Evolutionary conservation across 2,329 filamentous ascomycete species (phyloP), one percentile per base, ranked within the genome.

Genomic region (Phaeosphaeriaceae sp.): DNA sequence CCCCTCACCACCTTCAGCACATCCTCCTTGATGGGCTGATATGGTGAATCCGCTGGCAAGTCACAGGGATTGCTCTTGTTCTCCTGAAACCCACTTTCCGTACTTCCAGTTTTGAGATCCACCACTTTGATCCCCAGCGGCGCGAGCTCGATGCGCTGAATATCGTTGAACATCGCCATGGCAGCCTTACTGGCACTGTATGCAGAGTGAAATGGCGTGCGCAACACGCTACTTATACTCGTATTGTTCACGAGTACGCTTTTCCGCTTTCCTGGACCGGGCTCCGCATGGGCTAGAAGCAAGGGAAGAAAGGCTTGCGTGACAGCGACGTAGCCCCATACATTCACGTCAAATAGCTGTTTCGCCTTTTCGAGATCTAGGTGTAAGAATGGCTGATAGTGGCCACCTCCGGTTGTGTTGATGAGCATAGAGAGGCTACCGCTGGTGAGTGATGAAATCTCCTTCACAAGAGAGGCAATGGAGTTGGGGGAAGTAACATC

Each of bases 341-440:
- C 67, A 56, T 83, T 83, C 9, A 79, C 63, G 17, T 65, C 60
- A 20, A 63, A 65, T 0, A 63, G 55, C 31, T 58, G 57, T 27
- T 55, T 56, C 1, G 55, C 62, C 17, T 63, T 55, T 13, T 49
- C 47, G 27, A 63, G 54, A 47, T 55, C 44, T 24, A 56, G 36
- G 41, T 65, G 57, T 21, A 81, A 51, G 17, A 76, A 61, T 0
- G 80, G 81, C 52, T 69, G 66, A 15, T 70, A 62, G 17, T 71
- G 72, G 17, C 63, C 69, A 10, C 57, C 53, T 10, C 76, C 81
- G 13, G 80, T 77, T 48, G 82, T 83, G 67, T 82, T 82, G 56
- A 83, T 47, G 1, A 78, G 53, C 7, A 70, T 61, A 22, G 62
- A 53, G 13, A 65, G 25, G 27, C 48, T 54, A 19, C 57, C 56